Evolutionary conservation across 352 stramenopile species (phyloP).

Genomic region (Lagenidium sp.): DNA sequence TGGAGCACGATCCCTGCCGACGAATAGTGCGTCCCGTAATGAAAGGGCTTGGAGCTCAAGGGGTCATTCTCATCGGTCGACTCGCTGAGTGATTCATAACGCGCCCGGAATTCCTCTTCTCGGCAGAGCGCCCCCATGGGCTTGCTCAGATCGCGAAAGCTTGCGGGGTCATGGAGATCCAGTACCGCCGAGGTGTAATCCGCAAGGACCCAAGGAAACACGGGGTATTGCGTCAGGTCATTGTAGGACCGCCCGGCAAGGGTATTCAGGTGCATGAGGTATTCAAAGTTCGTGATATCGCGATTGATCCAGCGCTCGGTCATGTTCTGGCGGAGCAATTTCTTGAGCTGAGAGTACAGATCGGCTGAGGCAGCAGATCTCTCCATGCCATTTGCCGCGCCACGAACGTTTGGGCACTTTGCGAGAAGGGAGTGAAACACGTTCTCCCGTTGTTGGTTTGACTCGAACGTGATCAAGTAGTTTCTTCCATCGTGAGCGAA

Average conservation of each 20-base stretch:
- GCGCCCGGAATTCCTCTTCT: constrained; percentile 63
- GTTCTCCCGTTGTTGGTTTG: constrained; percentile 41
- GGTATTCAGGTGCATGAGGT: constrained; percentile 95
- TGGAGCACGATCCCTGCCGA: constrained; percentile 94
- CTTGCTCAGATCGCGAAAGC: constrained; percentile 95
- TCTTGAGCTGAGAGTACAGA: constrained; percentile 58
- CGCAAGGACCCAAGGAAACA: constrained; percentile 97
- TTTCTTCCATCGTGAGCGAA: constrained; percentile 68
- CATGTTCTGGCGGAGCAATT: constrained; percentile 67
- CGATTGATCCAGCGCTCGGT: constrained; percentile 65
- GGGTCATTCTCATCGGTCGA: constrained; percentile 26
- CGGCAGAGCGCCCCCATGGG: constrained; percentile 96
- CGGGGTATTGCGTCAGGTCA: constrained; percentile 97
- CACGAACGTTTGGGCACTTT: constrained; percentile 62
- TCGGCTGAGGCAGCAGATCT: constrained; percentile 29
- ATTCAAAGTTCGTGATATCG: constrained; percentile 91
- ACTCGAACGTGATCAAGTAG: constrained; percentile 70
- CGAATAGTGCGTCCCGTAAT: constrained; percentile 95
- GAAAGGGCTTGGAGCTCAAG: constrained; percentile 58
- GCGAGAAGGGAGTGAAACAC: constrained; percentile 70
- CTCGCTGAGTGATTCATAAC: constrained; percentile 43
- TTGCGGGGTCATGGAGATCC: constrained; percentile 86
- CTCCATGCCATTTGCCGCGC: constrained; percentile 54
- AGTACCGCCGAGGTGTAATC: constrained; percentile 93
- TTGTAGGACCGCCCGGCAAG: constrained; percentile 95